These are phyloP conservation scores for Phytophthora tentaculata DNA, from an alignment of 352 stramenopile species.

Conservation along the genomic window DNA sequence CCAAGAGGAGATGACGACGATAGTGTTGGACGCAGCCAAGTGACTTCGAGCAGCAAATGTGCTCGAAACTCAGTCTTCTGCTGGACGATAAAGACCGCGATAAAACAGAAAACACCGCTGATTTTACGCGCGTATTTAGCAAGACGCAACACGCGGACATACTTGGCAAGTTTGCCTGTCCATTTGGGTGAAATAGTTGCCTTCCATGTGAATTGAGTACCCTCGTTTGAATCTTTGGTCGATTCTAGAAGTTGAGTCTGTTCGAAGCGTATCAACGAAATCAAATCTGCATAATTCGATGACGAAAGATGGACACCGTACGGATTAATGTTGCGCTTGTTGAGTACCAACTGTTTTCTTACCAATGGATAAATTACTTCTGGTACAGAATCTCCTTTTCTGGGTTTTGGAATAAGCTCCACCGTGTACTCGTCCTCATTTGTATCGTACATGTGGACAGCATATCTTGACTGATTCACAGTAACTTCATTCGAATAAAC, in stretches of 20 bases:
- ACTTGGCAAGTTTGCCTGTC: slow-evolving; percentile 45
- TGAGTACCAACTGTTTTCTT: slow-evolving; percentile 27
- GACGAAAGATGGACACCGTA: slow-evolving; percentile 50
- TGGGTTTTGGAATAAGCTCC: slow-evolving; percentile 25
- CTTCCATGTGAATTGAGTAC: slow-evolving; percentile 15
- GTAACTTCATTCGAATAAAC: slow-evolving; percentile 50
- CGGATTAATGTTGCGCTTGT: slow-evolving; percentile 60
- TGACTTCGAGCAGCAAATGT: slow-evolving; percentile 56
- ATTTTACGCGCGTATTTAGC: slow-evolving; percentile 51
- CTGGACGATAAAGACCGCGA: slow-evolving; percentile 55
- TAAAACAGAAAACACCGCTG: slow-evolving; percentile 42
- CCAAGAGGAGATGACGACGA: slow-evolving; percentile 12
- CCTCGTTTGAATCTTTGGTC: background rate
- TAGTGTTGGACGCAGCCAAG: slow-evolving; percentile 10
- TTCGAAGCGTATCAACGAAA: slow-evolving; percentile 40
- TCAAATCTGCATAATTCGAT: slow-evolving; percentile 54
- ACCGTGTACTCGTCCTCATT: slow-evolving; percentile 34
- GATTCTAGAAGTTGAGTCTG: background rate
- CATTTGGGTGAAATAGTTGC: slow-evolving; percentile 39
- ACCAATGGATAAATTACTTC: background rate
- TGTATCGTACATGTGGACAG: slow-evolving; percentile 40
- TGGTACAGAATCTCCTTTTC: slow-evolving; percentile 4
- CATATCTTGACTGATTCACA: slow-evolving; percentile 13
- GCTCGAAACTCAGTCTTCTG: slow-evolving; percentile 66
- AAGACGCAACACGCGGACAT: slow-evolving; percentile 55